Evolutionary conservation across 169 alveolate species (phyloP).

Genomic region (Plasmodium fragile): DNA sequence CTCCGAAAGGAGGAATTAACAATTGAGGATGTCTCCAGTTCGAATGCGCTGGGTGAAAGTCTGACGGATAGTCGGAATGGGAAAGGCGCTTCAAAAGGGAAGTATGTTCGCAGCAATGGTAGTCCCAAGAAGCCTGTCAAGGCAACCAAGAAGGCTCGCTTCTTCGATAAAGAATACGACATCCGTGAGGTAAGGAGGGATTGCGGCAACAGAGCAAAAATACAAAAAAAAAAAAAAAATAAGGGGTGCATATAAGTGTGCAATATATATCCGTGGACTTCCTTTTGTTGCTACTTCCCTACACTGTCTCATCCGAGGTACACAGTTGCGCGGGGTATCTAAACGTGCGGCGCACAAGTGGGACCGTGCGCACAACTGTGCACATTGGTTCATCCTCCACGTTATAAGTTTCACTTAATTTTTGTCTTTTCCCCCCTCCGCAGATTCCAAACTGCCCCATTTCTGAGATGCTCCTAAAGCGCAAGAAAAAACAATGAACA

Average conservation of each 20-base stretch:
- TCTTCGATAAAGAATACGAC: constrained; percentile 39
- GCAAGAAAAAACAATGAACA: constrained; percentile 1
- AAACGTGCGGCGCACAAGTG: neutral
- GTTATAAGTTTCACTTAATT: neutral
- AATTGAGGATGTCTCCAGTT: neutral
- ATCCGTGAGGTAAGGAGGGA: constrained; percentile 8
- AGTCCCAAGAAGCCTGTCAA: neutral
- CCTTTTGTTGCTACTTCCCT: neutral
- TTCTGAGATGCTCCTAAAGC: constrained; percentile 27
- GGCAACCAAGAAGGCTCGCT: constrained; percentile 6
- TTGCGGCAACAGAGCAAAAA: neutral
- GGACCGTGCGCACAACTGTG: neutral
- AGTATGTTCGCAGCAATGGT: neutral
- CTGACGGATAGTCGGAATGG: neutral
- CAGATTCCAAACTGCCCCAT: constrained; percentile 32
- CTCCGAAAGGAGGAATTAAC: neutral
- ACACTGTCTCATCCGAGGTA: neutral
- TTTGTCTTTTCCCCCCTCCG: neutral
- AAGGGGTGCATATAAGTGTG: neutral
- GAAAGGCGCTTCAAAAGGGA: neutral
- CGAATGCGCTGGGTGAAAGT: neutral
- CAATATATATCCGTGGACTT: neutral
- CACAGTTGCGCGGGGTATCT: neutral
- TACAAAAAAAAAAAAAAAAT: constrained; percentile 2
- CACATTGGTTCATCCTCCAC: neutral